A percentile compares a stretch with the other conserved stretches of the same genome.
Conservation (phyloP, 2,329 filamentous ascomycete species). For the Didymosphaeria variabile region DNA sequence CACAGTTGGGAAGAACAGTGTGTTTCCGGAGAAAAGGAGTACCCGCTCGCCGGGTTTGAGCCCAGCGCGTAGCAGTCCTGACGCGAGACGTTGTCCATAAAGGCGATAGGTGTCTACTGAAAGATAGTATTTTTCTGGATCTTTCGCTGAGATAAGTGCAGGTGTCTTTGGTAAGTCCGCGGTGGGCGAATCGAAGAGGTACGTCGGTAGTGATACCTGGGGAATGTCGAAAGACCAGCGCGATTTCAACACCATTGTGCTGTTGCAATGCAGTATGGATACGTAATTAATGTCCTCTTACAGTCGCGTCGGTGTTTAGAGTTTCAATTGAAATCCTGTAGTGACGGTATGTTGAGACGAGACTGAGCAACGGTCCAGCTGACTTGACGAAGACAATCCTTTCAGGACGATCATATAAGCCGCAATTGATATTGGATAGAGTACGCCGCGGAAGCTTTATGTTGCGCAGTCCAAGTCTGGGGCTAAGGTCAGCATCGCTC, state of each 20-base stretch:
- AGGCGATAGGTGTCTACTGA: slow-evolving; percentile 71
- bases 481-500: background rate
- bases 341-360: background rate
- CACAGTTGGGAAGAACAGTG: slow-evolving; percentile 74
- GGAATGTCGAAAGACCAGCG: slow-evolving; percentile 59
- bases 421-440: background rate
- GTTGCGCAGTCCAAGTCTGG: background rate
- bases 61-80: slow-evolving; percentile 71
- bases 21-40: slow-evolving; percentile 77
- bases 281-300: background rate
- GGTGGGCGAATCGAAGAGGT: slow-evolving; percentile 61
- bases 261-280: background rate
- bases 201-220: slow-evolving; percentile 55
- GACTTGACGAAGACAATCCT: background rate
- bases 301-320: background rate
- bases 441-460: background rate
- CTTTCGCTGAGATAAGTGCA: slow-evolving; percentile 70
- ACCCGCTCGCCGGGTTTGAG: slow-evolving; percentile 73
- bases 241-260: slow-evolving; percentile 62
- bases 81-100: slow-evolving; percentile 76
- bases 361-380: background rate
- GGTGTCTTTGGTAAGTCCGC: slow-evolving; percentile 56
- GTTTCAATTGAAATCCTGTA: background rate
- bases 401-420: background rate
- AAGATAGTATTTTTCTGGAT: slow-evolving; percentile 72